Evolutionary conservation across 2,329 filamentous ascomycete genomes (phyloP), one percentile per base, ranked within the genome.

Genomic region (Fusarium albidum): DNA sequence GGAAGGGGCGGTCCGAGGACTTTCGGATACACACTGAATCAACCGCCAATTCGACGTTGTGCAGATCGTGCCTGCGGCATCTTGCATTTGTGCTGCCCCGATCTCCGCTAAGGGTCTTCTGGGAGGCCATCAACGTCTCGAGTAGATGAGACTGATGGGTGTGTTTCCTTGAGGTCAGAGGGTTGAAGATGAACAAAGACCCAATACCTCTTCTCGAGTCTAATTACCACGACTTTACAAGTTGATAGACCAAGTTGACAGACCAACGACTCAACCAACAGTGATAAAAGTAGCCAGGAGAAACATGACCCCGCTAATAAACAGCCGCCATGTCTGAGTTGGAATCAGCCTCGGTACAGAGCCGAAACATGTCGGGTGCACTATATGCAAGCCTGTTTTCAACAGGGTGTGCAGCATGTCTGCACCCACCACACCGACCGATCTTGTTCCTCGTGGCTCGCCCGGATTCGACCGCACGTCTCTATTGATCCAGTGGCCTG

Each of bases 41-140:
- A 9, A 37, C 35, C 49, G 18, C 12, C 43, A 46, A n/a, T n/a
- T 41, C 44, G 49, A 48, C 44, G 56, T 52, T 14, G 53, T 44
- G 56, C 49, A 62, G 50, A 60, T 62, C 56, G 59, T 48, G 44
- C 40, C 29, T 41, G 38, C 56, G 44, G 47, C 44, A 62, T 60
- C 59, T 59, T 34, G 50, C 59, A 57, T 60, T 14, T 52, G 49
- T 56, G 52, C 35, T 35, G 18, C 44, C 32, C 34, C 52, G 51
- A 61, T 61, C 47, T 34, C 35, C 15, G 31, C 37, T 15, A 13
- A 17, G 15, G 34, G 37, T 49, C 43, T 27, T 21, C 26, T n/a
- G 31, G 33, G 11, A 31, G 45, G 18, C 18, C 39, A 57, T 57
- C 38, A 21, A 21, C 21, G 21, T 21, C 17, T 29, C 14, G 55